A percentile compares a stretch with the other conserved stretches of the same genome.
phyloP scores from a whole-genome alignment of 1,284 basidiomycete species.

The Pascua guehoae region DNA sequence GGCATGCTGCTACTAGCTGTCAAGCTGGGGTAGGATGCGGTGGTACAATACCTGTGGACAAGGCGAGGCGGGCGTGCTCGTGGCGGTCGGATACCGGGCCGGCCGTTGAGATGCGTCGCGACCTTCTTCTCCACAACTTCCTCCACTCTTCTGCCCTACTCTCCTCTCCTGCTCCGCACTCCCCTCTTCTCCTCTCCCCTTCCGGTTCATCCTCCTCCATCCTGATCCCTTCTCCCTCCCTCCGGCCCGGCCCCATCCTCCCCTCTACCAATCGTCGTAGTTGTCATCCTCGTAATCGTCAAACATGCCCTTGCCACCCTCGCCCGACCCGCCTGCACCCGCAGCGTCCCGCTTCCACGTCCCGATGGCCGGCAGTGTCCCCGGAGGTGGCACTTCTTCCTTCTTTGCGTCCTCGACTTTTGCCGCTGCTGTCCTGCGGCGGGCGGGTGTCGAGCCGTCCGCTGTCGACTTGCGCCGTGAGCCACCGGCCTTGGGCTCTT shows the following conservation, averaged over 20 bases:
- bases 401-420: constrained; percentile 12
- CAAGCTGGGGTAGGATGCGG: too few species aligned
- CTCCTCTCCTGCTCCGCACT: too few species aligned
- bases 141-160: too few species aligned
- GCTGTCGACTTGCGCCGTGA: constrained; percentile 10
- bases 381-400: constrained; percentile 15
- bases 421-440: not conserved
- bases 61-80: too few species aligned
- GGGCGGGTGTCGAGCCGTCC: not conserved
- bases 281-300: constrained; percentile 47
- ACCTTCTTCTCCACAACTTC: too few species aligned
- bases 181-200: not conserved
- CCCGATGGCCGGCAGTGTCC: constrained; percentile 31
- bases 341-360: constrained; percentile 58
- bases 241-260: too few species aligned
- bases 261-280: constrained; percentile 33
- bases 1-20: too few species aligned
- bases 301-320: constrained; percentile 42
- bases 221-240: not conserved
- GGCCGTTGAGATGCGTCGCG: too few species aligned
- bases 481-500: constrained; percentile 34
- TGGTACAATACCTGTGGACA: too few species aligned
- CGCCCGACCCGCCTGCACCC: constrained; percentile 40
- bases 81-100: too few species aligned
- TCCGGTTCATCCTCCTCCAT: not conserved